Evolutionary conservation across 2,329 filamentous ascomycete genomes (phyloP).

Genomic region (Zopfia rhizophila): DNA sequence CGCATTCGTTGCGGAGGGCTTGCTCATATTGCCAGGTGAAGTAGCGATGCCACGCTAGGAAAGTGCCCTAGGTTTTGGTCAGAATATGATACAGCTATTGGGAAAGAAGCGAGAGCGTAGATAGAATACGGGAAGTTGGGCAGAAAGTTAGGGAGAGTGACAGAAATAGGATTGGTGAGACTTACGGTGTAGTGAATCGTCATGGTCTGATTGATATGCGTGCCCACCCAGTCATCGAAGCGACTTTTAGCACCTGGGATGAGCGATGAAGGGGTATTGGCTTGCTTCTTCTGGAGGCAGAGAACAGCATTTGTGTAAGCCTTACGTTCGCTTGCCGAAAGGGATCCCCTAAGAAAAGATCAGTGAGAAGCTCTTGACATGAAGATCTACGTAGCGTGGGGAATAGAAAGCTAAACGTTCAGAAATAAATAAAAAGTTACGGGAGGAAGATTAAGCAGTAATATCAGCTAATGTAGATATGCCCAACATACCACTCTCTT

Average conservation of each 20-base stretch:
- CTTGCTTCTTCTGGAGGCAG: constrained; percentile 23
- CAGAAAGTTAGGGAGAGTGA: background rate
- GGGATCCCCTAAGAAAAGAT: constrained; percentile 14
- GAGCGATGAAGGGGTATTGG: constrained; percentile 22
- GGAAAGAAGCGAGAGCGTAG: no score
- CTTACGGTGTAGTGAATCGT: constrained; percentile 31
- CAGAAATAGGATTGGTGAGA: no score
- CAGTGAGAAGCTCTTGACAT: background rate
- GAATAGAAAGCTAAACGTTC: background rate
- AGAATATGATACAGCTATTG: background rate
- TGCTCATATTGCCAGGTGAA: constrained; percentile 55
- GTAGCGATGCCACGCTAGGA: constrained; percentile 58
- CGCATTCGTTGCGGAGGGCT: constrained; percentile 55
- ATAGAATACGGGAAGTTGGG: no score
- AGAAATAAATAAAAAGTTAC: background rate
- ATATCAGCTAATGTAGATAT: no score
- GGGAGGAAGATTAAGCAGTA: constrained; percentile 3
- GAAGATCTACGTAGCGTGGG: background rate
- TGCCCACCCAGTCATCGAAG: constrained; percentile 29
- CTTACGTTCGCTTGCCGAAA: constrained; percentile 20
- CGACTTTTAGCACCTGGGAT: constrained; percentile 27
- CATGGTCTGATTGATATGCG: constrained; percentile 30
- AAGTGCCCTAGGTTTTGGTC: constrained; percentile 31
- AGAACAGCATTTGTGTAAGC: constrained; percentile 29
- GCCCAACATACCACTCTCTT: constrained; percentile 38